These are phyloP conservation scores for Ceratobasidium papillatum DNA, from an alignment of 1,284 basidiomycete genomes.

Conservation along the genomic window DNA sequence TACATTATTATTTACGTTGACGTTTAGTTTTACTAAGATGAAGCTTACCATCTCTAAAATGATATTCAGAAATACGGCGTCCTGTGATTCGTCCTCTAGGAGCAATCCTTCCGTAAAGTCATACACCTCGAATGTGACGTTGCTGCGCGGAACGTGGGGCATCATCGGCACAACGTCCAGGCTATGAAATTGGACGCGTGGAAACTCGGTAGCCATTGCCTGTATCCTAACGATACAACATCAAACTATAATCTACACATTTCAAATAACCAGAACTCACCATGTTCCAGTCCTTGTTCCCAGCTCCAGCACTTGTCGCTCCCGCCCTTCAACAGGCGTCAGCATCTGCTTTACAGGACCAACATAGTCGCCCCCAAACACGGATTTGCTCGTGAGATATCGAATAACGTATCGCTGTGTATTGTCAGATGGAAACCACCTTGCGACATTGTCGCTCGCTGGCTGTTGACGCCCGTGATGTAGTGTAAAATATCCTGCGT, in stretches of 20 bases:
- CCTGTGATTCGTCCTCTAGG: background rate
- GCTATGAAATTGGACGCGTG: background rate
- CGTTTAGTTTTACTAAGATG: too few relatives aligned
- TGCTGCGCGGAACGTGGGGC: background rate
- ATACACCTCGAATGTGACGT: slow-evolving; percentile 18
- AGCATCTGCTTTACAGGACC: slow-evolving; percentile 6
- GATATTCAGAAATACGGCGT: slow-evolving; percentile 9
- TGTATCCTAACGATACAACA: background rate
- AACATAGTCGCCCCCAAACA: background rate
- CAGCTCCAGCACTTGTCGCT: background rate
- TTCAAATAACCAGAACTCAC: background rate
- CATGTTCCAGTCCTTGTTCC: background rate
- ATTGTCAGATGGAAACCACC: background rate
- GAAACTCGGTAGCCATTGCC: slow-evolving; percentile 12
- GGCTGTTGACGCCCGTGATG: background rate
- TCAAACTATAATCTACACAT: background rate
- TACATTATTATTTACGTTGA: too few relatives aligned
- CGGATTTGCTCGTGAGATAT: background rate
- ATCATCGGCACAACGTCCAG: slow-evolving; percentile 2
- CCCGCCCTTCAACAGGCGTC: background rate
- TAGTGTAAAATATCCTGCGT: slow-evolving; percentile 2
- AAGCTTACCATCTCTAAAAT: background rate
- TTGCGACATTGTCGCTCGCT: background rate
- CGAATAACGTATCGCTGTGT: background rate
- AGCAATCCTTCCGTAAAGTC: background rate